phyloP scores from a whole-genome alignment of 2,329 filamentous ascomycete genomes.

The Capronia americana region DNA sequence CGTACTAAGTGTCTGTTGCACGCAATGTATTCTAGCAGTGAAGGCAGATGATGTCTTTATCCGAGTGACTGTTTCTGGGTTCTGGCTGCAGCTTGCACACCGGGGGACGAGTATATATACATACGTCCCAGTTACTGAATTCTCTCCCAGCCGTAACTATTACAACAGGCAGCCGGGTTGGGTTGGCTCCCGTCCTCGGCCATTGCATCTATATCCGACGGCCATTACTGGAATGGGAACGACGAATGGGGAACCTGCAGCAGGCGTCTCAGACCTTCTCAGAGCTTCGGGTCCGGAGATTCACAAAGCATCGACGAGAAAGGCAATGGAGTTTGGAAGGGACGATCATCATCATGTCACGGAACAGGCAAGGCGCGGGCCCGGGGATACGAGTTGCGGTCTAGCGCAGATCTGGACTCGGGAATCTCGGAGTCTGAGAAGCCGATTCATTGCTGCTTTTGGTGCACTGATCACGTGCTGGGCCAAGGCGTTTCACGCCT shows the following conservation, averaged over 20 bases:
- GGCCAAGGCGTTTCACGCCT: too few relatives aligned
- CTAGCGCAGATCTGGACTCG: not conserved
- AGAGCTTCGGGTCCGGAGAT: not conserved
- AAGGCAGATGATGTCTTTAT: not conserved
- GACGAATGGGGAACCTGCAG: not conserved
- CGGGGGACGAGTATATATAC: not conserved
- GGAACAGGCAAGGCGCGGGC: not conserved
- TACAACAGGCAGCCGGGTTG: not conserved
- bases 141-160: not conserved
- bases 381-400: not conserved
- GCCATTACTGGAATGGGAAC: not conserved
- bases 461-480: not conserved
- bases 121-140: not conserved
- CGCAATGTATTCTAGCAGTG: not conserved
- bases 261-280: not conserved
- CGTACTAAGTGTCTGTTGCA: too few relatives aligned
- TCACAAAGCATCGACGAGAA: not conserved
- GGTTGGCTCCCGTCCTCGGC: not conserved
- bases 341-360: not conserved
- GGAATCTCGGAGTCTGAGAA: not conserved
- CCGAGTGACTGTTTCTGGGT: not conserved
- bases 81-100: not conserved
- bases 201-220: constrained; percentile 18
- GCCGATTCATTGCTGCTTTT: not conserved
- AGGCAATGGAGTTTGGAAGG: not conserved